A percentile compares a stretch with the other conserved stretches of the same genome.
Evolutionary conservation across 1,139 yeast genomes (phyloP).

Genomic region (Nakaseomyces bracarensis): DNA sequence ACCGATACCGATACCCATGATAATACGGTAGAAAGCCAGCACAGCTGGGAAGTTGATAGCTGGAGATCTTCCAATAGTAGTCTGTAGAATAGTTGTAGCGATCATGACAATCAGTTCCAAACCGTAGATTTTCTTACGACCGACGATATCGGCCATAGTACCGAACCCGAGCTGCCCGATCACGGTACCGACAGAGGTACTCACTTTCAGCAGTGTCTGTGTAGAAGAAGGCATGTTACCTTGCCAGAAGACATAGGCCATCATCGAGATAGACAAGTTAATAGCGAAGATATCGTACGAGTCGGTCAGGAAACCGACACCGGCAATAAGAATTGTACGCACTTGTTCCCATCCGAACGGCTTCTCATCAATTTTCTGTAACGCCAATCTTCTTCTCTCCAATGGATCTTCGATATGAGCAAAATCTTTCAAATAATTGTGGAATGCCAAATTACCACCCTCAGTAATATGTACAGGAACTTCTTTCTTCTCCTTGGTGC

Average conservation of each 20-base stretch:
- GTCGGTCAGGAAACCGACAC: constrained; percentile 91
- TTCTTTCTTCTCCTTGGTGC: constrained; percentile 5
- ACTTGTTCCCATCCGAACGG: constrained; percentile 83
- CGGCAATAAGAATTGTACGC: constrained; percentile 81
- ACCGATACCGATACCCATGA: constrained; percentile 97
- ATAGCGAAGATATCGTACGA: constrained; percentile 89
- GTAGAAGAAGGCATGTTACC: constrained; percentile 60
- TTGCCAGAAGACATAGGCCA: constrained; percentile 66
- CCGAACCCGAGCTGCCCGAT: constrained; percentile 89
- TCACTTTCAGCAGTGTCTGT: constrained; percentile 66
- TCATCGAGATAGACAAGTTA: constrained; percentile 69
- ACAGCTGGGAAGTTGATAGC: constrained; percentile 67
- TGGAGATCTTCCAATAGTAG: constrained; percentile 58
- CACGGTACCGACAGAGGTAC: constrained; percentile 91
- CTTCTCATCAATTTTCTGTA: constrained; percentile 80
- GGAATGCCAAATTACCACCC: constrained; percentile 90
- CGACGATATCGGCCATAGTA: constrained; percentile 70
- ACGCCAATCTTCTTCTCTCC: constrained; percentile 82
- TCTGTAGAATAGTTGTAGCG: constrained; percentile 70
- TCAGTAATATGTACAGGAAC: constrained; percentile 33
- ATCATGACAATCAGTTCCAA: constrained; percentile 78
- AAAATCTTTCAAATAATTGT: constrained; percentile 73
- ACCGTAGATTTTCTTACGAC: constrained; percentile 86
- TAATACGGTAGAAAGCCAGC: constrained; percentile 64
- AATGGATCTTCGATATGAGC: constrained; percentile 81